Evolutionary conservation across 164 flowering plant species (phyloP).

Genomic region (Warburgia ugandensis): DNA sequence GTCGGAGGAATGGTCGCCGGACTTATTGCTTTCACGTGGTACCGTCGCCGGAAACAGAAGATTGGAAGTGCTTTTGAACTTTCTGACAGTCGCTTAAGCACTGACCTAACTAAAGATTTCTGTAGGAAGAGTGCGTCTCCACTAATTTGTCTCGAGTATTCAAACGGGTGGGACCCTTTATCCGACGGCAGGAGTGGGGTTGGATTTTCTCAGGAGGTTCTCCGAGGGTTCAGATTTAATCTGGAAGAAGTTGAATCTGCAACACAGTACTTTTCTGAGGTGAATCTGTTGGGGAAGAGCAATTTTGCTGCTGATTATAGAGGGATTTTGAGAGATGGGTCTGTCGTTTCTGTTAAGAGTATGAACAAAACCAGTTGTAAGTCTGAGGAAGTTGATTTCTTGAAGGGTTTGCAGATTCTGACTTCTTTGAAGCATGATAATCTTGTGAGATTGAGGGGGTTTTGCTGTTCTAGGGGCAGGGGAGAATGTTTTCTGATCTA

Average conservation of each 20-base stretch:
- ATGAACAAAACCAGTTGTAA: constrained; percentile 76
- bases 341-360: constrained; percentile 70
- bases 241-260: constrained; percentile 89
- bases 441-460: constrained; percentile 68
- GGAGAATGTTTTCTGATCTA: constrained; percentile 92
- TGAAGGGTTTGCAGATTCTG: constrained; percentile 67
- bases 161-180: constrained; percentile 90
- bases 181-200: constrained; percentile 36
- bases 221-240: constrained; percentile 56
- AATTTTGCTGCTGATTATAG: constrained; percentile 60
- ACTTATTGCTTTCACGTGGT: constrained; percentile 44
- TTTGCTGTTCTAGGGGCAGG: constrained; percentile 86
- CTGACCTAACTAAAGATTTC: constrained; percentile 58
- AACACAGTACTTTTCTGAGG: constrained; percentile 79
- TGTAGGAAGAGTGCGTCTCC: constrained; percentile 66
- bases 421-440: constrained; percentile 74
- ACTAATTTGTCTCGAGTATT: constrained; percentile 71
- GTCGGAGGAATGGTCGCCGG: constrained; percentile 23
- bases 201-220: constrained; percentile 55
- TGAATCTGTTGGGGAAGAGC: constrained; percentile 73
- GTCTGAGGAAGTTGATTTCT: constrained; percentile 73
- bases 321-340: constrained; percentile 79
- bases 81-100: constrained; percentile 55
- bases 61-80: constrained; percentile 58
- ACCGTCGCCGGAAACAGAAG: constrained; percentile 75